A percentile compares a stretch with the other conserved stretches of the same genome.
Conservation (phyloP, 257 asterid species). For the Solanum arcanum region DNA sequence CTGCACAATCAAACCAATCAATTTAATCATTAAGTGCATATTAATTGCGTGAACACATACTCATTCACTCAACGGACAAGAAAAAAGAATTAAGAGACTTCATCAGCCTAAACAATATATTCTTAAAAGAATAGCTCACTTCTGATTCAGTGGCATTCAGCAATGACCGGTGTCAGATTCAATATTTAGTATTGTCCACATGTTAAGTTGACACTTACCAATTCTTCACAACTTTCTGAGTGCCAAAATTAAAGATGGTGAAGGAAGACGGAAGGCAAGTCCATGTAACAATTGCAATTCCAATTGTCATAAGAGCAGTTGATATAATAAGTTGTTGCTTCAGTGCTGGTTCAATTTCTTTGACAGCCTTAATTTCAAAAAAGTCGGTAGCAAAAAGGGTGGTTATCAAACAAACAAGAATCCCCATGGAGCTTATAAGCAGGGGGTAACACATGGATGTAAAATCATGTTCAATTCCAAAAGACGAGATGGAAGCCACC, state of each 20-base stretch:
- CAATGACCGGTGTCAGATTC: neutral
- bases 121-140: neutral
- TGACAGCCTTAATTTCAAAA: conserved; percentile 28
- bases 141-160: neutral
- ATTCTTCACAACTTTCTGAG: conserved; percentile 15
- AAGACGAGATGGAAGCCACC: conserved; percentile 42
- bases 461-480: conserved; percentile 17
- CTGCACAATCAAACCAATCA: conserved; percentile 22
- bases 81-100: neutral
- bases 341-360: conserved; percentile 33
- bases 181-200: neutral
- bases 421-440: conserved; percentile 14
- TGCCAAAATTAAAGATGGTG: conserved; percentile 3
- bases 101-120: neutral
- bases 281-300: conserved; percentile 11
- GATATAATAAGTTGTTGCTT: conserved; percentile 12
- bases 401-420: conserved; percentile 10
- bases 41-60: neutral
- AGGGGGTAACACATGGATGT: conserved; percentile 10
- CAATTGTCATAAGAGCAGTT: conserved; percentile 12
- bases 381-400: conserved; percentile 32
- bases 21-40: neutral
- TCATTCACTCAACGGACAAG: neutral
- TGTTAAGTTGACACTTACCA: conserved; percentile 11
- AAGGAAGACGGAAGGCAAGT: conserved; percentile 13